A percentile compares a stretch with the other conserved stretches of the same genome.
Conservation (phyloP, 2,329 filamentous ascomycete species). For the Ceratocystis cacaofunesta region DNA sequence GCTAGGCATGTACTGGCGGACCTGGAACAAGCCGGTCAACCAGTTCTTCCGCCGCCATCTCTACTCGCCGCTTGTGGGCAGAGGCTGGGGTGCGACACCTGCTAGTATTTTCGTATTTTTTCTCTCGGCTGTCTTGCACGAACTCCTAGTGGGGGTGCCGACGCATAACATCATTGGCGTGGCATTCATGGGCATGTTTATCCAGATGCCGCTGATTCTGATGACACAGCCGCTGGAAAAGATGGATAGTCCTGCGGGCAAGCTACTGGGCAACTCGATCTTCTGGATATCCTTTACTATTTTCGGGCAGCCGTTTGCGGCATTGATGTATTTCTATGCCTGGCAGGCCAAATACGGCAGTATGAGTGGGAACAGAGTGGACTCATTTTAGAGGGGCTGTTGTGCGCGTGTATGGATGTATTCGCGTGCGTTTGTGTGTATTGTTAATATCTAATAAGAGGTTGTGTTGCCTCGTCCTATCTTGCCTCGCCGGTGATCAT, state of each 20-base stretch:
- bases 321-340: conserved; percentile 88
- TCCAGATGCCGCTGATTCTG: conserved; percentile 77
- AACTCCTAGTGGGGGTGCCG: conserved; percentile 81
- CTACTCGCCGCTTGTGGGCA: conserved; percentile 71
- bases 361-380: conserved; percentile 38
- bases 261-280: conserved; percentile 75
- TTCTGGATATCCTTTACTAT: conserved; percentile 97
- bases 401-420: background rate
- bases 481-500: no score
- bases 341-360: conserved; percentile 97
- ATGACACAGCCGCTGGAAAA: conserved; percentile 68
- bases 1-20: conserved; percentile 80
- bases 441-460: background rate
- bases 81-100: conserved; percentile 56
- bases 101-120: conserved; percentile 76
- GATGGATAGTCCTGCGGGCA: conserved; percentile 59
- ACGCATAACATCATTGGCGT: conserved; percentile 91
- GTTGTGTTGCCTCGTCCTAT: background rate
- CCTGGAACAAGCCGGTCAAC: conserved; percentile 96
- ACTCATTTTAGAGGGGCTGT: conserved; percentile 7
- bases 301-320: conserved; percentile 84
- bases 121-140: conserved; percentile 78
- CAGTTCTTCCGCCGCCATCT: conserved; percentile 93
- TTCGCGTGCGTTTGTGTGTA: background rate
- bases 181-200: conserved; percentile 85